Percentiles rank a stretch among this genome's conserved stretches.
These are phyloP conservation scores for Guyanaporus albipodus DNA, from an alignment of 768 basidiomycete genomes.

Conservation along the genomic window DNA sequence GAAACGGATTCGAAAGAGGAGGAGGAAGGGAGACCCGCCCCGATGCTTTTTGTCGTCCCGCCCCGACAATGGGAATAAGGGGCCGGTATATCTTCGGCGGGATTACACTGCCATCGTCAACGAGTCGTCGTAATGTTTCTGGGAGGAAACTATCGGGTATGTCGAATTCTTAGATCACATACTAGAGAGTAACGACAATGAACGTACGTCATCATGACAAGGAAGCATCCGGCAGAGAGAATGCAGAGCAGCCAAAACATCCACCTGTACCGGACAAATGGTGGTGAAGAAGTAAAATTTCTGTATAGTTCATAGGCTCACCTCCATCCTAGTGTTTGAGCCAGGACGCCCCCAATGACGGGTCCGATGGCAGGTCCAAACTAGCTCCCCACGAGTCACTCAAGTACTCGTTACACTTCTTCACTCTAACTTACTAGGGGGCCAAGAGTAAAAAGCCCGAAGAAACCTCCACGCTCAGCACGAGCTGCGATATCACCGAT, in stretches of 20 bases:
- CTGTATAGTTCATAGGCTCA: constrained; percentile 18
- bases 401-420: too few relatives aligned
- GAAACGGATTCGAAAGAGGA: constrained; percentile 37
- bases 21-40: constrained; percentile 4
- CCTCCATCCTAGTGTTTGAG: constrained; percentile 64
- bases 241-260: constrained; percentile 24
- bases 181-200: too few relatives aligned
- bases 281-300: background rate
- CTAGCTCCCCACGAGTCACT: too few relatives aligned
- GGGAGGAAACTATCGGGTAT: constrained; percentile 18
- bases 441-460: constrained; percentile 62
- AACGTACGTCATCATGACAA: constrained; percentile 14
- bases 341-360: constrained; percentile 50
- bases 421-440: constrained; percentile 45
- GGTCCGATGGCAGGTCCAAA: constrained; percentile 53
- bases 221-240: constrained; percentile 11
- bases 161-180: background rate
- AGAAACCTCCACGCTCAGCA: constrained; percentile 70
- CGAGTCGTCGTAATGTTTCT: constrained; percentile 20
- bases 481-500: constrained; percentile 74
- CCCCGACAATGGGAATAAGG: constrained; percentile 23
- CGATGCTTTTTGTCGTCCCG: constrained; percentile 13
- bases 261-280: constrained; percentile 7
- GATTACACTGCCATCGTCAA: constrained; percentile 29
- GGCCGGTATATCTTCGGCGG: constrained; percentile 27